Base-by-base conservation (phyloP, 1,284 basidiomycete species). In the Chalciporus sp. region DNA sequence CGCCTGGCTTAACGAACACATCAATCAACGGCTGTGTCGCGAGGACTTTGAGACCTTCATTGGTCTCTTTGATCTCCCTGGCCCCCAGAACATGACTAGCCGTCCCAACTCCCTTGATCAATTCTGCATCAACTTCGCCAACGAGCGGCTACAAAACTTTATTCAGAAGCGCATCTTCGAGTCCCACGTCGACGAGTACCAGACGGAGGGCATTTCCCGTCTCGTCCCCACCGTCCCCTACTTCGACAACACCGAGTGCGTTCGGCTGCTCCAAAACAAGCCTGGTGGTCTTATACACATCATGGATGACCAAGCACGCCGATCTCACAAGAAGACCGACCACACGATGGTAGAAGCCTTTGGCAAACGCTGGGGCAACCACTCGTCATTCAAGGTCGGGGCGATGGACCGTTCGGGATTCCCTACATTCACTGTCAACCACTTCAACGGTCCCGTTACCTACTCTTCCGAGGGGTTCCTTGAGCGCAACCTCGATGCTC, bases 81-180 rank as follows among this genome's bases (percentile, higher is more conserved):
- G 96, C n/a, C 84, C 88, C 14, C 92, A 95, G 70, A 94, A 95
- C 72, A 83, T 93, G 71, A 86, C 90, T 6, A 85, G 84, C 58
- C 82, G 87, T 1, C 81, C 89, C 51, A 97, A 98, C 72, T 95
- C 93, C 14, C 84, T 99, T 37, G 95, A 98, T 64, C 94, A 98
- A 62, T 95, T 99, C 73, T 94, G 90, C 71, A 81, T 98, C 79
- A 99, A 99, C 74, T 95, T 93, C 65, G 94, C 95, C 47, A 94
- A 95, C 63, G 95, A 99, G 68, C 86, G 90, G 14, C 70, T 98
- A 35, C 94, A 97, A 53, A 81, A 86, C 60, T 97, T 92, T 78
- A 81, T 91, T 31, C 88, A 95, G 66, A 85, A 86, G 54, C 80
- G 81, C 9, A 75, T 97, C 17, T 94, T 94, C 66, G 92, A 95